phyloP scores from a whole-genome alignment of 768 basidiomycete genomes.

The Asterophora parasitica region DNA sequence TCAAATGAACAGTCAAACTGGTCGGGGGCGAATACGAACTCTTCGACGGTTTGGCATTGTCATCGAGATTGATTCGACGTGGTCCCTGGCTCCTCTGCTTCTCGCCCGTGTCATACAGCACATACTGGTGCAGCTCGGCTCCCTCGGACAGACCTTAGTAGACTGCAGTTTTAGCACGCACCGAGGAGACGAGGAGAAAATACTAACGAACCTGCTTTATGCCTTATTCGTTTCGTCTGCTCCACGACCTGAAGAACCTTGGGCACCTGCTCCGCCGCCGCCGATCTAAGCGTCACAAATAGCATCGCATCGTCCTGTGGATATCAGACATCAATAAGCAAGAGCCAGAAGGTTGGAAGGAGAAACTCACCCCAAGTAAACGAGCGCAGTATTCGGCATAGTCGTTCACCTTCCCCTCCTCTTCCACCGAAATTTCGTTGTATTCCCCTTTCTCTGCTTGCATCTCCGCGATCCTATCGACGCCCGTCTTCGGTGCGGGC shows the following conservation, averaged over 20 bases:
- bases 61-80: slow-evolving; percentile 65
- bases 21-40: slow-evolving; percentile 60
- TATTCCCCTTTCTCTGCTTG: slow-evolving; percentile 64
- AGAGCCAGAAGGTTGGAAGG: neutral
- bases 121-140: slow-evolving; percentile 70
- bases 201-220: slow-evolving; percentile 58
- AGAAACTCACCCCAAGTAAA: slow-evolving; percentile 50
- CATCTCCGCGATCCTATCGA: slow-evolving; percentile 68
- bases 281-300: slow-evolving; percentile 69
- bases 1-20: slow-evolving; percentile 67
- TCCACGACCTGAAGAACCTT: slow-evolving; percentile 81
- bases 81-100: slow-evolving; percentile 43
- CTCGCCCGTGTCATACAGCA: slow-evolving; percentile 55
- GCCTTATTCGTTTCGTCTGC: slow-evolving; percentile 68
- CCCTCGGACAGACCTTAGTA: slow-evolving; percentile 43
- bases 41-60: slow-evolving; percentile 33
- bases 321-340: too few relatives aligned
- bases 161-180: neutral
- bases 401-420: slow-evolving; percentile 58
- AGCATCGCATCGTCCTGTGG: slow-evolving; percentile 73
- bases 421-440: slow-evolving; percentile 69
- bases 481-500: slow-evolving; percentile 59
- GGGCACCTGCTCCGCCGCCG: slow-evolving; percentile 57
- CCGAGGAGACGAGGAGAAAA: neutral
- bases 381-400: slow-evolving; percentile 66